Evolutionary conservation across 1,284 basidiomycete species (phyloP), one percentile per base, ranked within the genome.

Genomic region (Kwoniella shivajii): DNA sequence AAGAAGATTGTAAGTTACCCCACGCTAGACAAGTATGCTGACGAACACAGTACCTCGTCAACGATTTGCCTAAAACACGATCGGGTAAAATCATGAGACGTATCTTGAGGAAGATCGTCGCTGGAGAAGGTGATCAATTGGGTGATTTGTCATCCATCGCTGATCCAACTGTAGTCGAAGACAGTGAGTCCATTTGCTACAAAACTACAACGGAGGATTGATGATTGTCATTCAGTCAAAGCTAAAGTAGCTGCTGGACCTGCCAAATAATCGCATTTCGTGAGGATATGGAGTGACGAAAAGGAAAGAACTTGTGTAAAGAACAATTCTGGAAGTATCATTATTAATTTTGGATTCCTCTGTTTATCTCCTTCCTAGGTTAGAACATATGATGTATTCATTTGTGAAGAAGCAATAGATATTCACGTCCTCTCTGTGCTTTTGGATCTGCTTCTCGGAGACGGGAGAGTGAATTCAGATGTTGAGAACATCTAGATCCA

Each of bases 21-120:
- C n/a, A 43, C 27, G 41, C 26, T 42, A 0, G n/a, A 29, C 16
- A 11, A 14, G 27, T 9, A n/a, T 50, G 38, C 27, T 26, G 5
- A 38, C 16, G n/a, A n/a, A n/a, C 24, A 30, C 43, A 74, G 70
- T 87, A 85, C 78, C 81, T 97, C 67, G 88, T 95, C 65, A 67
- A 72, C 36, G 94, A 97, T 78, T 81, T 98, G 57, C 95, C 95
- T 46, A 98, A 98, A 86, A 99, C 95, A 44, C 84, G 94, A 50
- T 90, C 88, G n/a, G 95, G 95, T 41, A 98, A 97, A 86, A 88
- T 90, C 57, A 93, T 97, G 88, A 85, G 93, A 55, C 85, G 95
- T 52, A 88, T 96, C 60, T 85, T 97, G 82, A 86, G 95, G 71
- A 98, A 99, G 85, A 90, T 98, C 73, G 88, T 92, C 43, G 88